Evolutionary conservation across 345 rosid genomes (phyloP), one percentile per base, ranked within the genome.

Genomic region (Murraya koenigii): DNA sequence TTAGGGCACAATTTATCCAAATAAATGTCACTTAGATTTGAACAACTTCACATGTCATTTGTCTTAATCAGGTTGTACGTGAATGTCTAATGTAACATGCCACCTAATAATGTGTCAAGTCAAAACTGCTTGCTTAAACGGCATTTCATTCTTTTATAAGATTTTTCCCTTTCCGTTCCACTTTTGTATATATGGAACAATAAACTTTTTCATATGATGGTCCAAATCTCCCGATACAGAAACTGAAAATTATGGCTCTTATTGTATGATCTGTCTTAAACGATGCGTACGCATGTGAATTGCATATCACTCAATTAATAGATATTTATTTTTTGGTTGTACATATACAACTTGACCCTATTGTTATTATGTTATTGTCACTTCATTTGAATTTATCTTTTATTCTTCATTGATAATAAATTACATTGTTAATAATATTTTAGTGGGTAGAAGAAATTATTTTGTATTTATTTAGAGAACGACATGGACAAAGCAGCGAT

Each of bases 11-110:
- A 78, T 71, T 71, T 56, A 41, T 20, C 47, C 6, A 55, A 72
- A 49, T 54, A 75, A 79, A 11, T 3, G 4, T 10, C 19, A 5
- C 7, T 52, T 23, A 55, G 47, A 47, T 22, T 79, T 62, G 44
- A 80, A 74, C 72, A 15, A 65, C 78, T 55, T 35, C 28, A 56
- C 76, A 39, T 62, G 81, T 80, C 82, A 54, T 44, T 75, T 84
- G 80, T 80, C 84, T 60, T 61, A 19, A 32, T 77, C 69, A 56
- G 81, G 72, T 80, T 75, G 82, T 64, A 79, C 20, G 86, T 79
- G 69, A 74, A 60, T 74, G 54, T 82, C 78, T 30, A 81, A 66
- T 71, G 77, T 59, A 80, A 87, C 86, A 59, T 60, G 26, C 69
- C 22, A 84, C 83, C 86, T 69, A 84, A 84, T 79, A 33, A 39